Base-by-base conservation (phyloP, 148 eudicot genomes). In the Arbutus unedo region DNA sequence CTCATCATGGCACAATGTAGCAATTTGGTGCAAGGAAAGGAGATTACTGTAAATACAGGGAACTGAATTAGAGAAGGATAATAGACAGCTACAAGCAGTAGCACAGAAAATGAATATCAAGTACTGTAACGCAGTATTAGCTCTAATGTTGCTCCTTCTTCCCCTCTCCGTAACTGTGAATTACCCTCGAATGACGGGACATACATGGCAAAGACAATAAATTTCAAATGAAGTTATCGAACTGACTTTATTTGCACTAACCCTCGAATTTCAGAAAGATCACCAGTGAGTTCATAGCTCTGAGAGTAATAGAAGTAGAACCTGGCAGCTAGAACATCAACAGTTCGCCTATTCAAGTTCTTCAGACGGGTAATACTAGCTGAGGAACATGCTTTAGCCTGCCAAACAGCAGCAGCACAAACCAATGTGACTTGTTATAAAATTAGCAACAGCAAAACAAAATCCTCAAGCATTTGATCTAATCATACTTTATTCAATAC, bases 1-100 rank as follows among this genome's bases (percentile, higher is more conserved):
- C 88, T 96, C 98, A 74, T 96, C 98, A 89, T 91, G 98, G 82
- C 93, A 93, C 89, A 93, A 82, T n/a, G 98, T 96, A 19, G 97
- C 91, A 87, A 89, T 89, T 54, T 97, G 95, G 85, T 94, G 98
- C 91, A 96, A 87, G 76, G 92, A 87, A 70, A 96, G 95, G 79
- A 96, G 95, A 86, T 87, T 94, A 62, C 98, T 96, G 90, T 80
- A 21, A 86, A 76, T 9, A 44, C n/a, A 8, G 74, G 59, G 77
- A 68, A 79, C 11, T 44, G 77, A 48, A 47, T 85, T 54, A 86
- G 76, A 71, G 47, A 68, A 67, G 47, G 74, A 43, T 71, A 14
- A 43, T 71, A 10, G 16, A 16, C 49, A 43, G 48, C 43, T 43
- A 53, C 9, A 70, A 53, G 11, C 48, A 43, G 50, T 14, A 55